Conservation (phyloP, 139 green algal genomes). For the Mesostigma viride region DNA sequence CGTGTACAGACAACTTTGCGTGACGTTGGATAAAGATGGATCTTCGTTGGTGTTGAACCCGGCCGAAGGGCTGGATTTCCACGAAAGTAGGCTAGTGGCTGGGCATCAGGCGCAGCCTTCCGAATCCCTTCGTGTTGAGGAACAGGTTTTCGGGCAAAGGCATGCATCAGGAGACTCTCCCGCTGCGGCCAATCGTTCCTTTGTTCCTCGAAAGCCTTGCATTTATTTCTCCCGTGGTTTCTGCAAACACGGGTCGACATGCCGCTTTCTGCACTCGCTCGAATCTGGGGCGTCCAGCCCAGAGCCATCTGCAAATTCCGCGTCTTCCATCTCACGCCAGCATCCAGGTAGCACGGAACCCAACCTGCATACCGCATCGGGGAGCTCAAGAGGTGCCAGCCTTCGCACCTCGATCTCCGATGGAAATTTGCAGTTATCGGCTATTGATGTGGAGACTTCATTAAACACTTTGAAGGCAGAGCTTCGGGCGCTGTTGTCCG, state of each 20-base stretch:
- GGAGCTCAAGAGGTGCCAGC: neutral
- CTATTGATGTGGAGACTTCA: neutral
- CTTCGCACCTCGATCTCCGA: neutral
- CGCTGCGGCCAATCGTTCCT: no score
- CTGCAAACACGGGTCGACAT: slow-evolving; percentile 16
- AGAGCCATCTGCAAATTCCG: neutral
- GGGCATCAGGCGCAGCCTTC: no score
- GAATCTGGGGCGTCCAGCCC: slow-evolving; percentile 3
- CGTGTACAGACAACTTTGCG: no score
- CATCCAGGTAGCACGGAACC: neutral
- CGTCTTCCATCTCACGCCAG: neutral
- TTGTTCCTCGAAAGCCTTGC: no score
- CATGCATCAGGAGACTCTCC: no score
- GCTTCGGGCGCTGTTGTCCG: neutral
- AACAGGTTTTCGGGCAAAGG: no score
- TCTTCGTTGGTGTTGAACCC: no score
- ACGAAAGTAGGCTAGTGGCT: no score
- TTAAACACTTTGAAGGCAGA: neutral
- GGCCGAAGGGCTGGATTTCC: no score
- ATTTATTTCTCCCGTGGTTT: slow-evolving; percentile 14
- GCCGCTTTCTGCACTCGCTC: slow-evolving; percentile 13
- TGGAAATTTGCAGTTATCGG: neutral
- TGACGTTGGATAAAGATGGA: no score
- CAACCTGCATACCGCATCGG: neutral
- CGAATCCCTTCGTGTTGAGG: no score